Evolutionary conservation across 2,329 filamentous ascomycete genomes (phyloP).

Genomic region (Tolypocladium endophyticum): DNA sequence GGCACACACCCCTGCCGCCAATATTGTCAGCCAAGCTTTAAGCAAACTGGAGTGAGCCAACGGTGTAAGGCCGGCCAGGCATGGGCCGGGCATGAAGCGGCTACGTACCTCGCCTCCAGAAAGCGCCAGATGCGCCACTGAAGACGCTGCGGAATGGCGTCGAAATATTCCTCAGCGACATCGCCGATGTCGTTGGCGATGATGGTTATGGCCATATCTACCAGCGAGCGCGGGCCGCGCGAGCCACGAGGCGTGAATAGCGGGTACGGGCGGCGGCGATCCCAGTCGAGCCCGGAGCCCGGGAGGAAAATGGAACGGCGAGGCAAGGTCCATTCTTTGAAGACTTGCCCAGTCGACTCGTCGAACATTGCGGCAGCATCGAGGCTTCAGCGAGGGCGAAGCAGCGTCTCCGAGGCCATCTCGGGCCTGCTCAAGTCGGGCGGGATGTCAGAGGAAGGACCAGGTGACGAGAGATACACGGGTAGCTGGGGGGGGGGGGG

Average conservation of each 20-base stretch:
- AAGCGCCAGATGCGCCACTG: slow-evolving; percentile 28
- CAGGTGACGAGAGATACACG: background rate
- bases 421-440: background rate
- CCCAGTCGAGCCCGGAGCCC: slow-evolving; percentile 23
- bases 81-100: background rate
- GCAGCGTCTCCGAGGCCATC: background rate
- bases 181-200: slow-evolving; percentile 25
- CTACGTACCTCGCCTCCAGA: slow-evolving; percentile 26
- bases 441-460: background rate
- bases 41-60: background rate
- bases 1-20: slow-evolving; percentile 20
- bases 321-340: slow-evolving; percentile 24
- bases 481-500: too few relatives aligned
- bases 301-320: slow-evolving; percentile 12
- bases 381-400: background rate
- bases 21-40: background rate
- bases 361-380: slow-evolving; percentile 19
- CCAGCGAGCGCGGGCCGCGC: slow-evolving; percentile 24
- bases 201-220: slow-evolving; percentile 27
- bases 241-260: slow-evolving; percentile 13
- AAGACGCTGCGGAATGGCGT: slow-evolving; percentile 21
- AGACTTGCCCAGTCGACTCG: slow-evolving; percentile 22
- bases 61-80: background rate
- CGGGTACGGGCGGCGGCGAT: slow-evolving; percentile 18
- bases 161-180: slow-evolving; percentile 21